A percentile compares a stretch with the other conserved stretches of the same genome.
phyloP scores from a whole-genome alignment of 345 rosid species.

The Murraya paniculata region DNA sequence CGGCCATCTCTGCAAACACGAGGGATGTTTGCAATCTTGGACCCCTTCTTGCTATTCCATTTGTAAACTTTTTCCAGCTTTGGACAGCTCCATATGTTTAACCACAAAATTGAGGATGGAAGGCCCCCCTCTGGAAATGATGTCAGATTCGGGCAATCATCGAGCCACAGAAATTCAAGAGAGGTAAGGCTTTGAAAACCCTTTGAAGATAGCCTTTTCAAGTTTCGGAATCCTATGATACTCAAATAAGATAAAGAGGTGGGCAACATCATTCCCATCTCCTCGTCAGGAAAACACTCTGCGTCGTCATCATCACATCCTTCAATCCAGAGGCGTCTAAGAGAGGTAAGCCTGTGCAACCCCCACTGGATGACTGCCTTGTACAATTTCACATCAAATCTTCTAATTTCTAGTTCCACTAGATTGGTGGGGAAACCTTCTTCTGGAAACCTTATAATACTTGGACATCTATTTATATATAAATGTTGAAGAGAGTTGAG shows the following conservation, averaged over 20 bases:
- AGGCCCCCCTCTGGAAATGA: not conserved
- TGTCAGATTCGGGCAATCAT: not conserved
- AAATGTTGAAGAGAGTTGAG: not conserved
- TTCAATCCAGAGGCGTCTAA: too few relatives aligned
- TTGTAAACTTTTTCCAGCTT: not conserved
- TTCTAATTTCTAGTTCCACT: not conserved
- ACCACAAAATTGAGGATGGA: not conserved
- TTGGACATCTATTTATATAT: not conserved
- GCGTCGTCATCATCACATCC: too few relatives aligned
- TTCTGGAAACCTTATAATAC: not conserved
- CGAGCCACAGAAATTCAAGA: not conserved
- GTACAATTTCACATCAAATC: not conserved
- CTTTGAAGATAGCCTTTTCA: not conserved
- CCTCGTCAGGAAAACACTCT: too few relatives aligned
- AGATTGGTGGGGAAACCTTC: not conserved
- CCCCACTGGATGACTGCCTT: constrained; percentile 1
- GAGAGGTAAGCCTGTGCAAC: not conserved
- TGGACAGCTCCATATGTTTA: not conserved
- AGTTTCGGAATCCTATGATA: not conserved
- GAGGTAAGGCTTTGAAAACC: not conserved
- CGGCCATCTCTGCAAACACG: not conserved
- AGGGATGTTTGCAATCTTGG: not conserved
- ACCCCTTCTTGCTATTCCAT: not conserved
- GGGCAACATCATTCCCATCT: not conserved
- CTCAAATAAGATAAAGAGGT: not conserved